Percentiles rank a stretch among this genome's conserved stretches.
Conservation (phyloP, 257 asterid genomes). For the Solanum phureja region DNA sequence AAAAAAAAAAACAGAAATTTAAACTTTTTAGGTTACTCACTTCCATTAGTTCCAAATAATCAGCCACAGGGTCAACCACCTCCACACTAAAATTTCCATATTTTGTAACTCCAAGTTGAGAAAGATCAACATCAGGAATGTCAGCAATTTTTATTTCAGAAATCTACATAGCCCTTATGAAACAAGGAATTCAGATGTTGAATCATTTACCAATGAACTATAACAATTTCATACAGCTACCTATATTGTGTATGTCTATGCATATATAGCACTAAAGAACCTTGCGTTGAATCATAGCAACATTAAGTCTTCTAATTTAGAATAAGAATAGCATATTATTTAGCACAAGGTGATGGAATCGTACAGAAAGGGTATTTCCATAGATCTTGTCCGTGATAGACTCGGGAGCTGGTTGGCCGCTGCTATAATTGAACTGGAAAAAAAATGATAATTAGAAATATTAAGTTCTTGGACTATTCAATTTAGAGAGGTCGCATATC, state of each 20-base stretch:
- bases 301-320: neutral
- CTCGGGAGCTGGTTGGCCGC: conserved; percentile 99
- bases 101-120: conserved; percentile 45
- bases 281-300: neutral
- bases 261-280: neutral
- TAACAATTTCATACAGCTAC: neutral
- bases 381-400: conserved; percentile 92
- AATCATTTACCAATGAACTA: conserved; percentile 3
- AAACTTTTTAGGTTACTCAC: conserved; percentile 25
- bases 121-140: conserved; percentile 74
- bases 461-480: neutral
- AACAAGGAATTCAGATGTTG: conserved; percentile 13
- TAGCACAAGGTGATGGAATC: conserved; percentile 2
- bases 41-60: conserved; percentile 96
- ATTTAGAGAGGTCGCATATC: neutral
- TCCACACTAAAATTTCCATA: conserved; percentile 67
- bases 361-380: conserved; percentile 96
- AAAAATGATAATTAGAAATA: conserved; percentile 5
- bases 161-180: conserved; percentile 48
- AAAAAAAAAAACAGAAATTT: neutral
- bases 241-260: neutral
- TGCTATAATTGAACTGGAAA: conserved; percentile 89
- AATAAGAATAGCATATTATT: neutral
- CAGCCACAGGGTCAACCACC: conserved; percentile 89
- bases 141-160: conserved; percentile 77